Conservation (phyloP, 1,284 basidiomycete genomes). For the Inonotus obliquus region DNA sequence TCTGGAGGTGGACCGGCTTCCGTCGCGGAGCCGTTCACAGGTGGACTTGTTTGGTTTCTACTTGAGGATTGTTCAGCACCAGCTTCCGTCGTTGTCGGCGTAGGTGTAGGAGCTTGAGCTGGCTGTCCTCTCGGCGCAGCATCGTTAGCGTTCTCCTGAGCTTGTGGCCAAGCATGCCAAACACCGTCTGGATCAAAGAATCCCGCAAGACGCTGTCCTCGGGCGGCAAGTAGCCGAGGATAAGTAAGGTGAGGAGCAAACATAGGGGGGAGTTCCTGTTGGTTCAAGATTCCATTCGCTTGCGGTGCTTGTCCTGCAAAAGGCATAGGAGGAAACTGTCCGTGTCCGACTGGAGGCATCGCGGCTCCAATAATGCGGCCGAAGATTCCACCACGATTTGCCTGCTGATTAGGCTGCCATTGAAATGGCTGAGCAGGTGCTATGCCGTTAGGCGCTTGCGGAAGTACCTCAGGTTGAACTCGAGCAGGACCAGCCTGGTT, state of each 20-base stretch:
- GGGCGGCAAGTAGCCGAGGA: not conserved
- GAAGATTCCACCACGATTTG: conserved; percentile 12
- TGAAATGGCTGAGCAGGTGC: conserved; percentile 3
- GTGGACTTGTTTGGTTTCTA: conserved; percentile 2
- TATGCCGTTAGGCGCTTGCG: not conserved
- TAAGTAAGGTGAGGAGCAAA: not conserved
- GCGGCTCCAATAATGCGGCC: conserved; percentile 18
- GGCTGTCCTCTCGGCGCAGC: not conserved
- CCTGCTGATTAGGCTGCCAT: conserved; percentile 10
- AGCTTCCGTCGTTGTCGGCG: conserved; percentile 12
- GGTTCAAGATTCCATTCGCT: not conserved
- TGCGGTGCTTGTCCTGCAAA: conserved; percentile 10
- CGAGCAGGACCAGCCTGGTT: conserved; percentile 1
- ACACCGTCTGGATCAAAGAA: conserved; percentile 15
- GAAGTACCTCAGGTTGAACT: conserved; percentile 7
- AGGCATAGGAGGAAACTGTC: conserved; percentile 20
- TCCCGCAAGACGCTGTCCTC: conserved; percentile 11
- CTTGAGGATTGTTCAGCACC: not conserved
- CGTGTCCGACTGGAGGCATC: conserved; percentile 19
- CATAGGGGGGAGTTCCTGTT: not conserved
- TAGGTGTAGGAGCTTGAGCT: not conserved
- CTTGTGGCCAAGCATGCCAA: conserved; percentile 15
- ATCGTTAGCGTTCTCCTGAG: not conserved
- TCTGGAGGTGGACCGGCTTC: not conserved
- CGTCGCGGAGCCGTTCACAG: not conserved